These are phyloP conservation scores for Rutstroemia sydowiana DNA, from an alignment of 2,329 filamentous ascomycete species.

Conservation along the genomic window DNA sequence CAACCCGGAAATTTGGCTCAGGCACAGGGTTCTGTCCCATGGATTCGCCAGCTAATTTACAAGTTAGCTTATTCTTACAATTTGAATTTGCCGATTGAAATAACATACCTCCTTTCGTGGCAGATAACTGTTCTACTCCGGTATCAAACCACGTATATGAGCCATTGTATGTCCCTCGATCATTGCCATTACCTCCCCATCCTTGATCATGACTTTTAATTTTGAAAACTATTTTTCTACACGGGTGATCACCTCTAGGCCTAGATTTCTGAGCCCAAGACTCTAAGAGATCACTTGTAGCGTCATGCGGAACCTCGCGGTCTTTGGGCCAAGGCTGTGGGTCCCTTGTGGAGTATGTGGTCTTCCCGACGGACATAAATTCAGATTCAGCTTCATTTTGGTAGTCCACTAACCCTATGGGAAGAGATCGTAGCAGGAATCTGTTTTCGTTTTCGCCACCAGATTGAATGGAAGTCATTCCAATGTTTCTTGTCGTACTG, in stretches of 20 bases:
- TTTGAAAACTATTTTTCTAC: constrained; percentile 55
- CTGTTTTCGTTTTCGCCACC: constrained; percentile 29
- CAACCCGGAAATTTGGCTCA: constrained; percentile 3
- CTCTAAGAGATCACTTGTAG: constrained; percentile 17
- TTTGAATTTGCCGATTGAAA: background rate
- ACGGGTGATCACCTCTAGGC: constrained; percentile 36
- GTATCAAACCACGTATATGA: constrained; percentile 60
- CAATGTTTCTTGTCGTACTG: constrained; percentile 24
- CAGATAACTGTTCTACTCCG: constrained; percentile 49
- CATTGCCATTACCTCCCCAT: constrained; percentile 35
- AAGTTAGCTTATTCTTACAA: background rate
- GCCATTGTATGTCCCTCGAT: constrained; percentile 36
- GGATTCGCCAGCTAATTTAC: background rate
- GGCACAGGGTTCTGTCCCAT: background rate
- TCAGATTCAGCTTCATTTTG: constrained; percentile 1
- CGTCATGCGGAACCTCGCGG: constrained; percentile 9
- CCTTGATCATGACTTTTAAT: constrained; percentile 53
- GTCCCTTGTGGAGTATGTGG: constrained; percentile 5
- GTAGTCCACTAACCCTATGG: constrained; percentile 19
- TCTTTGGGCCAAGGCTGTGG: constrained; percentile 14
- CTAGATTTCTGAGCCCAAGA: constrained; percentile 16
- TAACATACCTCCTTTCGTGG: constrained; percentile 21
- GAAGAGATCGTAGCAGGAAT: constrained; percentile 32
- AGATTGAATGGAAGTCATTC: constrained; percentile 9
- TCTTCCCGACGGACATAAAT: background rate